A percentile compares a stretch with the other conserved stretches of the same genome.
Conservation (phyloP, 768 basidiomycete species). For the Tylopilus balloui region DNA sequence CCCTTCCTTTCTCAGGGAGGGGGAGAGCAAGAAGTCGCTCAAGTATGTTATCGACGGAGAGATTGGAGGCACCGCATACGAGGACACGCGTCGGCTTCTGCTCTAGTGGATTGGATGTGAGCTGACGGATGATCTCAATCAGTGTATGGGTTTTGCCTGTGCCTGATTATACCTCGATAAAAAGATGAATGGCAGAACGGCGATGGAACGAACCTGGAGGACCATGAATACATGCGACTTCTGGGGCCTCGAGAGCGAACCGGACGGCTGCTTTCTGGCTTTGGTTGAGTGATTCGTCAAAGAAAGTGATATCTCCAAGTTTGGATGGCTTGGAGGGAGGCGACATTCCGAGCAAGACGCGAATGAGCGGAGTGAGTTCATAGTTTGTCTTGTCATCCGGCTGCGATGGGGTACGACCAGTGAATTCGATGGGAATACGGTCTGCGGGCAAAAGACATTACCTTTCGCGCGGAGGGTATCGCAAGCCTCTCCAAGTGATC, state of each 20-base stretch:
- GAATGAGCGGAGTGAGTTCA: slow-evolving; percentile 48
- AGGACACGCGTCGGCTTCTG: slow-evolving; percentile 61
- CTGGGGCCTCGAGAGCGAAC: slow-evolving; percentile 75
- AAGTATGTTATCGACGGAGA: slow-evolving; percentile 94
- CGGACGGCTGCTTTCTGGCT: slow-evolving; percentile 81
- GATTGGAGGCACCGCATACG: slow-evolving; percentile 90
- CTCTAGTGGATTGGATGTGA: slow-evolving; percentile 44
- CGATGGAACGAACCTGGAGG: slow-evolving; percentile 66
- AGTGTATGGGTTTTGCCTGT: slow-evolving; percentile 97
- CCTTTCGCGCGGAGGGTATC: slow-evolving; percentile 25
- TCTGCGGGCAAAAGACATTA: not conserved
- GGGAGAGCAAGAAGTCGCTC: slow-evolving; percentile 74
- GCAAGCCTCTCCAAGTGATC: slow-evolving; percentile 54
- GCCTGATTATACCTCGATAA: slow-evolving; percentile 35
- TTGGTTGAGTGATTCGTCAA: slow-evolving; percentile 71
- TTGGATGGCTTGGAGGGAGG: slow-evolving; percentile 39
- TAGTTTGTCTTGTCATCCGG: slow-evolving; percentile 41
- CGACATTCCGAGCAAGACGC: slow-evolving; percentile 68
- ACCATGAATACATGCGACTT: slow-evolving; percentile 92
- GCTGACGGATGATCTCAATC: slow-evolving; percentile 87
- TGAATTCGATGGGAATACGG: not conserved
- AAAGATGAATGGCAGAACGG: not conserved
- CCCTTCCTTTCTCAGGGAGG: slow-evolving; percentile 42
- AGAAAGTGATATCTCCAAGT: slow-evolving; percentile 51
- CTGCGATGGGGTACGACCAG: slow-evolving; percentile 12